Base-by-base conservation (phyloP, 1,284 basidiomycete species). In the Tilletia indica region DNA sequence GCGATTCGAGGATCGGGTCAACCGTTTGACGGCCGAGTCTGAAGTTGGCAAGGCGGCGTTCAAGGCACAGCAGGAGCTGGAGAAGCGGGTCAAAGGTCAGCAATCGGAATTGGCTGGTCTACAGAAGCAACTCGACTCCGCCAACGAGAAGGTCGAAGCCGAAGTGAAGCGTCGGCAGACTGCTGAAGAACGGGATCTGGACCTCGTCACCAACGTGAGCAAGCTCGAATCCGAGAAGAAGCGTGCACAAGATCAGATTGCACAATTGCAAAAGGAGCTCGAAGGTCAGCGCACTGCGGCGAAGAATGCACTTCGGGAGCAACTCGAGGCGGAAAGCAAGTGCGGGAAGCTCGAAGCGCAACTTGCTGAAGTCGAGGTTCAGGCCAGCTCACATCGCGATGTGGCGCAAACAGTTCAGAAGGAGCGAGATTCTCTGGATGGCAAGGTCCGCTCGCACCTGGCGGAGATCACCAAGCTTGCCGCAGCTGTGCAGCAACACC, bases 51-150 rank as follows among this genome's bases (percentile, higher is more conserved):
- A 54, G 16, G 51, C 51, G 8, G 51, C 51, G 6, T 54, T 54
- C 51, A 54, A 54, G 16, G 51, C 51, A 19, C 51, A 54, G 51
- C 51, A 54, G 16, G 51, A 54, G 51, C 51, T 54, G 12, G 51
- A 54, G 51, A 54, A 54, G 51, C 51, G 51, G 12, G 51, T 54
- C 51, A 54, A 54, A 25, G 51, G 51, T 25, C 51, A 54, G 51
- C 51, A 54, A 19, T 19, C 51, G 6, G 51, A 54, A 25, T 19
- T 54, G 51, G 51, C 16, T 8, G 21, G 51, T 54, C 11, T 54
- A 6, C 51, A 54, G 16, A 54, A 19, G 11, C 51, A 54, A 25
- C 51, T 54, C 51, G 51, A 54, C 6, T 6, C 21, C 11, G 51
- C 51, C 19, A 54, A 19, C 19, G 51, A 54, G 19, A 54, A 54